These are phyloP conservation scores for Candida germanica DNA, from an alignment of 805 yeast species.

Conservation along the genomic window DNA sequence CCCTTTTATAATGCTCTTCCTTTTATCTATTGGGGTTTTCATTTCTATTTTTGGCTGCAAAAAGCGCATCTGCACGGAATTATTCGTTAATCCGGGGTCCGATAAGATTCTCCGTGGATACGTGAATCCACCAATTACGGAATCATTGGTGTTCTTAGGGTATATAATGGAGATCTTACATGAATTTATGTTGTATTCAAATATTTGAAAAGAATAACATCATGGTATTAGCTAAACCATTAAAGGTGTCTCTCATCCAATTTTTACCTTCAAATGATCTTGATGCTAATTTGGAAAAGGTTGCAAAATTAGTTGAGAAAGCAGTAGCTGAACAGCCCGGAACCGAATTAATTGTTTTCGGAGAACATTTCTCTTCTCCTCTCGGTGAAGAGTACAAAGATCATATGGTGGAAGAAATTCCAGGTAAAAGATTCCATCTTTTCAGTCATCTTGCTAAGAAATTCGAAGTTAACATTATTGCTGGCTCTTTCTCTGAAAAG, in stretches of 20 bases:
- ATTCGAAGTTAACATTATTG: conserved; percentile 19
- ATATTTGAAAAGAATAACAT: too few species aligned
- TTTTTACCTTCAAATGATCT: conserved; percentile 7
- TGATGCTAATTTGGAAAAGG: conserved; percentile 8
- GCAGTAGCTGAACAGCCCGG: conserved; percentile 11
- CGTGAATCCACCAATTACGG: too few species aligned
- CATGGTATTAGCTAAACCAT: conserved; percentile 8
- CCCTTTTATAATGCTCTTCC: too few species aligned
- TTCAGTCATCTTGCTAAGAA: conserved; percentile 17
- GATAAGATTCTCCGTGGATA: too few species aligned
- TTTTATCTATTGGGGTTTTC: too few species aligned
- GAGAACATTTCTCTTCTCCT: conserved; percentile 9
- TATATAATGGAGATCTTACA: too few species aligned
- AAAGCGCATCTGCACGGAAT: too few species aligned
- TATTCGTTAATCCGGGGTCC: too few species aligned
- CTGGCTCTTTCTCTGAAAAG: conserved; percentile 22
- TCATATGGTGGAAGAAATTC: conserved; percentile 9
- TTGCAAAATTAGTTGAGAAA: conserved; percentile 10
- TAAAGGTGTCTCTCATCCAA: conserved; percentile 11
- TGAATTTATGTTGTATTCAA: too few species aligned
- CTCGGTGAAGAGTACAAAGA: conserved; percentile 4
- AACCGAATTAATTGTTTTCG: conserved; percentile 9
- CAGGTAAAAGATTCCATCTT: conserved; percentile 7
- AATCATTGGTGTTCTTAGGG: too few species aligned
- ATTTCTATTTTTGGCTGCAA: too few species aligned